Percentiles rank a stretch among this genome's conserved stretches.
These are phyloP conservation scores for Perilla frutescens DNA, from an alignment of 257 asterid genomes.

Conservation along the genomic window DNA sequence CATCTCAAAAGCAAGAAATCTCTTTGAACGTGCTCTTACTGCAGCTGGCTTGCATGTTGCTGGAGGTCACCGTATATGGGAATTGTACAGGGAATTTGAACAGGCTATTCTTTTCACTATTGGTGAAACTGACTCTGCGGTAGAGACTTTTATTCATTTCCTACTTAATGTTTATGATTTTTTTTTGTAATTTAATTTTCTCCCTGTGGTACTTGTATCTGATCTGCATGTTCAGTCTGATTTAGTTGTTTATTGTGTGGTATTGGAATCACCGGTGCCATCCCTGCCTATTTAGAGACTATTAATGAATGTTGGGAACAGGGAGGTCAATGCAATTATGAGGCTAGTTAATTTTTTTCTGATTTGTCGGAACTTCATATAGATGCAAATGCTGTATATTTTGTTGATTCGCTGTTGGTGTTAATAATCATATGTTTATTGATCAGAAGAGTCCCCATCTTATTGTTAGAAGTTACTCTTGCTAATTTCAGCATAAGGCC, in stretches of 20 bases:
- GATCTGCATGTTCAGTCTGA: neutral
- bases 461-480: constrained; percentile 11
- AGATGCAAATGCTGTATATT: constrained; percentile 11
- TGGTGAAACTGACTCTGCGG: constrained; percentile 66
- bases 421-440: neutral
- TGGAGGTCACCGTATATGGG: constrained; percentile 91
- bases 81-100: constrained; percentile 80
- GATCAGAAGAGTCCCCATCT: constrained; percentile 12
- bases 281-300: neutral
- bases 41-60: constrained; percentile 87
- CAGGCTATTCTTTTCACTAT: constrained; percentile 66
- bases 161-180: constrained; percentile 29
- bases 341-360: neutral
- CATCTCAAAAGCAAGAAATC: constrained; percentile 73
- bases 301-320: constrained; percentile 9
- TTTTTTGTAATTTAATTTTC: neutral
- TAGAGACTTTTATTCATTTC: constrained; percentile 41
- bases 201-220: constrained; percentile 25
- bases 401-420: neutral
- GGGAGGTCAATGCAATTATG: neutral
- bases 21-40: constrained; percentile 90
- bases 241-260: constrained; percentile 16
- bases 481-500: constrained; percentile 11
- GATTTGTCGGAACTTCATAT: neutral
- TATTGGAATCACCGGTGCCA: neutral